Evolutionary conservation across 192 early-diverging fungal genomes (phyloP).

Genomic region (Spinellus fusiger): DNA sequence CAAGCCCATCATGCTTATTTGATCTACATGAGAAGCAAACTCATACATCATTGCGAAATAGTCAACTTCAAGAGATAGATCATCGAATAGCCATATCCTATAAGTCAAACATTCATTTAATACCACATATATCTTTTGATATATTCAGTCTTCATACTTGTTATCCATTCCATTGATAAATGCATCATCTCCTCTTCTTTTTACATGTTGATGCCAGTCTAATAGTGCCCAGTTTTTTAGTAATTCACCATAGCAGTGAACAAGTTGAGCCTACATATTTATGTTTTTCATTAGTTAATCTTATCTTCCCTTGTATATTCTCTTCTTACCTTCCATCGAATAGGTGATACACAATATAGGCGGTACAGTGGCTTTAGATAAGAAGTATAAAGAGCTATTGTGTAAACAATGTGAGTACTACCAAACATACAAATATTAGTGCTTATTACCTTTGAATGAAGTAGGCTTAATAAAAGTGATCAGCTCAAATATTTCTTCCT

Average conservation of each 20-base stretch:
- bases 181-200: conserved; percentile 17
- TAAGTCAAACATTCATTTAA: background rate
- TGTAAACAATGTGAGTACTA: background rate
- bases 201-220: conserved; percentile 31
- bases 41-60: conserved; percentile 35
- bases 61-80: conserved; percentile 34
- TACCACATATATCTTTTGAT: background rate
- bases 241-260: conserved; percentile 32
- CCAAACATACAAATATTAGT: background rate
- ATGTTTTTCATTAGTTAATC: background rate
- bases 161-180: conserved; percentile 14
- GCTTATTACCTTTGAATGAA: conserved; percentile 35
- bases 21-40: conserved; percentile 41
- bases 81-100: conserved; percentile 28
- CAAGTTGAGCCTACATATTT: conserved; percentile 33
- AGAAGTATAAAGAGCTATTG: conserved; percentile 32
- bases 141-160: conserved; percentile 13
- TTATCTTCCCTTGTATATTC: background rate
- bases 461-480: conserved; percentile 39
- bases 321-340: conserved; percentile 43
- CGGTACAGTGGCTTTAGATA: conserved; percentile 36
- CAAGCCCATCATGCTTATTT: conserved; percentile 23
- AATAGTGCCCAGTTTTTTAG: conserved; percentile 41
- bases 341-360: conserved; percentile 30
- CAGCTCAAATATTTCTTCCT: conserved; percentile 40